Evolutionary conservation across 2,329 filamentous ascomycete genomes (phyloP), one percentile per base, ranked within the genome.

Genomic region (Plectosphaerella plurivora): DNA sequence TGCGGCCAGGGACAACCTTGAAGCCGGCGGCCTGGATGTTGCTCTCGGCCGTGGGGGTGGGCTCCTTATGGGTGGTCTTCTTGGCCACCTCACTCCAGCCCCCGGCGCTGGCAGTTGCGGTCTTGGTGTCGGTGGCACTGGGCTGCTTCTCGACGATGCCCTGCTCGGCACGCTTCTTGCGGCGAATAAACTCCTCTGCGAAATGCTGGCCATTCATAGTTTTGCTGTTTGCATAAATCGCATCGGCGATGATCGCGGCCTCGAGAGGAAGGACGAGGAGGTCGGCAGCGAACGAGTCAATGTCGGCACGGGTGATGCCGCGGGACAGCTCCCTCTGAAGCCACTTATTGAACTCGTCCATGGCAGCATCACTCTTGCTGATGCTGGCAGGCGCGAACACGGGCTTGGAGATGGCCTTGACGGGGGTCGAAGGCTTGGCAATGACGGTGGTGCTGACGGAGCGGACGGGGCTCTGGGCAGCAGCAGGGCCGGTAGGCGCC

Each of bases 21-120:
- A 97, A 97, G 48, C 82, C 83, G 10, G 86, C 79, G 22, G 77
- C 81, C 44, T 73, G 67, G n/a, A 72, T 66, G 28, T 41, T 57
- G 7, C 69, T 61, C 11, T 70, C 62, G 14, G 63, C 63, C 60
- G 70, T 63, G 68, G 66, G 67, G 66, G 60, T 73, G 68, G 47
- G 75, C 33, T 79, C 78, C 55, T 75, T 76, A 52, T 75, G 73
- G 51, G 74, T 72, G 47, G 88, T 88, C 78, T 97, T 97, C 85
- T 97, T 97, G 2, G 94, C 94, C 50, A 99, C 94, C 73, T 97
- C 94, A 61, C 81, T 96, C 94, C 94, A 99, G 51, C 89, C 86
- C 24, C 77, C 73, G 24, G 72, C 64, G 48, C 71, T 58, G 68
- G 74, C 55, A 61, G 69, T 52, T 5, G 10, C 41, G n/a, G 16